A percentile compares a stretch with the other conserved stretches of the same genome.
Evolutionary conservation across 768 basidiomycete genomes (phyloP).

Genomic region (Kockovaella imperatae): DNA sequence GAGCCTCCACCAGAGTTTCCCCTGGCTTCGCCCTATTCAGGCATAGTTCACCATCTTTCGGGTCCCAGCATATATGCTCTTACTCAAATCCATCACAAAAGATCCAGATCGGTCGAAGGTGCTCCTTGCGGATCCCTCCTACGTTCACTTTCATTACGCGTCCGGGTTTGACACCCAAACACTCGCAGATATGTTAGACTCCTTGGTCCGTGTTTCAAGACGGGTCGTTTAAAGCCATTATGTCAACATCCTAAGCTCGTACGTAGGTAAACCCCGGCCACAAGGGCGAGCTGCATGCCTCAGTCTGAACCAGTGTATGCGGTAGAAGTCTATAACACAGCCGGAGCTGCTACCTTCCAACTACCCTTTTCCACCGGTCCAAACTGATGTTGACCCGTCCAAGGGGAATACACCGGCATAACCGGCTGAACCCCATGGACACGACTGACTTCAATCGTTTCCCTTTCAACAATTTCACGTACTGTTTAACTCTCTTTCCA

Average conservation of each 20-base stretch:
- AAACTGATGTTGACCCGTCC: conserved; percentile 65
- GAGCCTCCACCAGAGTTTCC: conserved; percentile 94
- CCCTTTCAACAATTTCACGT: conserved; percentile 74
- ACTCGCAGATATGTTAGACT: conserved; percentile 77
- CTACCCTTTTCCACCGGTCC: conserved; percentile 54
- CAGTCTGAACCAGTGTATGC: conserved; percentile 56
- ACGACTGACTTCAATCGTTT: conserved; percentile 67
- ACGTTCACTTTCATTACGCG: conserved; percentile 67
- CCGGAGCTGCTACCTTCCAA: conserved; percentile 60
- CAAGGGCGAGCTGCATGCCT: conserved; percentile 57
- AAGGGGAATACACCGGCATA: conserved; percentile 54
- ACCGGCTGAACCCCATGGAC: conserved; percentile 54
- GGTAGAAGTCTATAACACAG: conserved; percentile 60
- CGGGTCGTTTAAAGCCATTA: conserved; percentile 72
- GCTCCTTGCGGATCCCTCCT: conserved; percentile 56
- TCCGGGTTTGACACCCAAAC: conserved; percentile 64
- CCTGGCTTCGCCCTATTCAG: conserved; percentile 86
- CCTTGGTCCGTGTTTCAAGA: conserved; percentile 82
- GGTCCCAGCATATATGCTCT: conserved; percentile 79
- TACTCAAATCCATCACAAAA: conserved; percentile 67
- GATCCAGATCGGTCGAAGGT: conserved; percentile 67
- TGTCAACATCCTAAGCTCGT: conserved; percentile 66
- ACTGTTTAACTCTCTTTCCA: conserved; percentile 73
- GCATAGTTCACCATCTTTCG: conserved; percentile 87
- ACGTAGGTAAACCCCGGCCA: conserved; percentile 53